Base-by-base conservation (phyloP, 2,329 filamentous ascomycete species). In the Phialophora macrospora region DNA sequence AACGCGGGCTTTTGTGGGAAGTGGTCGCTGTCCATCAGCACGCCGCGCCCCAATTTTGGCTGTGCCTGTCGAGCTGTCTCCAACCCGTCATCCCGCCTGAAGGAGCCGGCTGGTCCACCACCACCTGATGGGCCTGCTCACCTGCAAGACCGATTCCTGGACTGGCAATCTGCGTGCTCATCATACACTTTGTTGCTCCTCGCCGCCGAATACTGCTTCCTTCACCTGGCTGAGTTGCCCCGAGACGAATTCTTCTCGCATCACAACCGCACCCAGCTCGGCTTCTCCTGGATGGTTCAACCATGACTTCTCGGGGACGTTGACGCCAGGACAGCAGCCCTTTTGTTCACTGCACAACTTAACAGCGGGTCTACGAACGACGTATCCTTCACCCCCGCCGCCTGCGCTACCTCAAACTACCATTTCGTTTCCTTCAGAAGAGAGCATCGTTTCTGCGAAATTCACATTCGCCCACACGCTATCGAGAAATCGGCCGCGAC, bases 51-150 rank as follows among this genome's bases (percentile, higher is more conserved):
- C 28, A 41, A 52, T 38, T 54, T 54, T 54, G 44, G 32, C 20
- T 28, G 28, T 52, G 44, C 46, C 44, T 34, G 14, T 28, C 51
- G 51, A 55, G 17, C 51, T 28, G n/a, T 32, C 58, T 38, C 38
- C 58, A 41, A 49, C 46, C 60, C 62, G 62, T 61, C 62, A 64
- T 56, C 62, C 30, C 28, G 51, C 32, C 38, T 34, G 55, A 63
- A 52, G 48, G 48, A 41, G 14, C 55, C 62, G 20, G 30, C 26
- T 48, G 62, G 55, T 60, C 62, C 62, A 61, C 57, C 51, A 48
- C 28, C 34, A n/a, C 51, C 51, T 62, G 60, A 62, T 62, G 60
- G 49, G 17, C 38, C 38, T 26, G 46, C 32, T 52, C 58, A 38
- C 46, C 52, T 54, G 58, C 58, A 41, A 44, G 8, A n/a, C 24